phyloP scores from a whole-genome alignment of 345 rosid genomes.

The Schrenkiella parvula region DNA sequence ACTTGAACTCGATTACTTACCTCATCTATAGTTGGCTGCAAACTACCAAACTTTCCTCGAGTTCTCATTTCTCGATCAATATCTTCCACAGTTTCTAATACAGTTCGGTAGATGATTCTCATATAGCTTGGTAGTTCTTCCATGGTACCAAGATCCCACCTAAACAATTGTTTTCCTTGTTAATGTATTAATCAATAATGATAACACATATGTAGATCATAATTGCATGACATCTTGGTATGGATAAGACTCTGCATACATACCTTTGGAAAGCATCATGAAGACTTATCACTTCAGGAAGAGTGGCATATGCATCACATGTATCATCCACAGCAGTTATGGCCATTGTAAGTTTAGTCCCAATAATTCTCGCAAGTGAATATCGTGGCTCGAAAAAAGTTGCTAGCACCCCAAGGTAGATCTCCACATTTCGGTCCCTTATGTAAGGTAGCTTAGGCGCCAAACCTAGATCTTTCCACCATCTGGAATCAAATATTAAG shows the following conservation, averaged over 20 bases:
- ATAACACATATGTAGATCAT: too few species aligned
- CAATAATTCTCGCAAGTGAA: not conserved
- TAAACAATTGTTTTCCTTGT: not conserved
- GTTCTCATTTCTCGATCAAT: conserved; percentile 2
- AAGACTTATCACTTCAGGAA: not conserved
- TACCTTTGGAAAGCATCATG: conserved; percentile 1
- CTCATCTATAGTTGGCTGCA: not conserved
- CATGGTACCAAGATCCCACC: not conserved
- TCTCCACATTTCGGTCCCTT: not conserved
- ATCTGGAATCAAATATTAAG: not conserved
- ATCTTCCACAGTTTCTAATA: not conserved
- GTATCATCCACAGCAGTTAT: not conserved
- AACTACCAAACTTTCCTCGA: not conserved
- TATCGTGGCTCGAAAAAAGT: conserved; percentile 2
- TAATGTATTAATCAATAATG: too few species aligned
- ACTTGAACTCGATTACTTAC: not conserved
- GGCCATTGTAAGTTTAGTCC: not conserved
- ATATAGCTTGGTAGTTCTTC: not conserved
- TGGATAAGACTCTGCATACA: not conserved
- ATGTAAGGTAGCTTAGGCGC: not conserved
- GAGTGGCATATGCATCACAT: conserved; percentile 11
- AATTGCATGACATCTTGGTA: not conserved
- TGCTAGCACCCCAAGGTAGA: not conserved
- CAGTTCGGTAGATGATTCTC: not conserved
- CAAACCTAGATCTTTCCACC: not conserved